Evolutionary conservation across 331 rosid species (phyloP), one percentile per base, ranked within the genome.

Genomic region (Prunus yedoensis): DNA sequence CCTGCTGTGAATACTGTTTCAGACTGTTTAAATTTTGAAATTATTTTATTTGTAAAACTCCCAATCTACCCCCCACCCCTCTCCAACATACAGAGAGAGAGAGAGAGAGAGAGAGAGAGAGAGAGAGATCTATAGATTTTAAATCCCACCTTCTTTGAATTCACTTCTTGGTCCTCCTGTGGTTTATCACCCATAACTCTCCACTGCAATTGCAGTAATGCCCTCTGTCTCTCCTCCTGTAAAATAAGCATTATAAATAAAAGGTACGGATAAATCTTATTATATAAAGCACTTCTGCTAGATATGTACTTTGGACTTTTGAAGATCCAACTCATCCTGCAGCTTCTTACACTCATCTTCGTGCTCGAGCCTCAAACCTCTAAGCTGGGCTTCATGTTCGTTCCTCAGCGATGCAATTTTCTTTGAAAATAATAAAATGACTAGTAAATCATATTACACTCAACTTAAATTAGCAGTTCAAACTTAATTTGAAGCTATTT

Each of bases 141-240:
- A 57, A 61, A 74, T 66, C 28, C 68, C 79, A 92, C 99, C 96
- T 89, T 89, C 83, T 89, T 90, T 8, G 93, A 92, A 80, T 83
- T 92, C 80, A 87, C 96, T 85, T 92, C 98, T 85, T 85, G 94
- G 83, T 88, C 93, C 83, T 92, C 96, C 74, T 85, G 92, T 66
- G 89, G 89, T 73, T 91, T 90, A 86, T 92, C 89, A 53, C 94
- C 82, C 99, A 95, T 92, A 83, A 92, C 98, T 86, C 85, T 91
- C 99, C 98, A 95, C 86, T 92, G 97, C 93, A 95, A 76, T 80
- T 95, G 94, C 89, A 95, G 80, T 78, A 95, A 83, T 68, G 98
- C 93, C 83, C 90, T 89, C 85, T 95, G 98, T 86, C 90, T 87
- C 68, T 95, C 97, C 88, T 95, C 99, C 99, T 89, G 84, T 75